These are phyloP conservation scores for Russula brevipes DNA, from an alignment of 768 basidiomycete species.

Conservation along the genomic window DNA sequence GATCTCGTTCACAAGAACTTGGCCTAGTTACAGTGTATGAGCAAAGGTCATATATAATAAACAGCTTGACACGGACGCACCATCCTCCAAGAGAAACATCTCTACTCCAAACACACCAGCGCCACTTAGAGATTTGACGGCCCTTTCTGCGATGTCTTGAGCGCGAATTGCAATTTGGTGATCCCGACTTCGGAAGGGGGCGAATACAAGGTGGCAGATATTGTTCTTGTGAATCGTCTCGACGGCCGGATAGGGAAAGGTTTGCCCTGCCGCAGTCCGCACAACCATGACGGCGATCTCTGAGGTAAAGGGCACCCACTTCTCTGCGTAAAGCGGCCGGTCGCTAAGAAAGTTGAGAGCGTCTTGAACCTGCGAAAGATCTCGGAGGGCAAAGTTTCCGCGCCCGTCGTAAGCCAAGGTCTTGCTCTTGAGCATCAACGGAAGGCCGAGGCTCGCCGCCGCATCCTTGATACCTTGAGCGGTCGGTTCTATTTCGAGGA, in stretches of 20 bases:
- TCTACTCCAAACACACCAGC: constrained; percentile 98
- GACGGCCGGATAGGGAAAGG: constrained; percentile 82
- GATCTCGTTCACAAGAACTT: constrained; percentile 89
- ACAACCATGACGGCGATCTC: constrained; percentile 99
- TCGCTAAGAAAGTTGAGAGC: constrained; percentile 56
- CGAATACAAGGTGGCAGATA: constrained; percentile 89
- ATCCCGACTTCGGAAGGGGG: constrained; percentile 67
- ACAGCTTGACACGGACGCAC: constrained; percentile 39
- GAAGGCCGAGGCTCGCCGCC: constrained; percentile 61
- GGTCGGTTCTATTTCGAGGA: constrained; percentile 52
- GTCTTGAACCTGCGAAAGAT: constrained; percentile 47
- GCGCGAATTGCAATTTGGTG: constrained; percentile 54
- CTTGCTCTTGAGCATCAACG: constrained; percentile 92
- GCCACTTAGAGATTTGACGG: constrained; percentile 72
- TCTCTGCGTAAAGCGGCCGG: constrained; percentile 86
- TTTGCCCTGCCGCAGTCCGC: constrained; percentile 52
- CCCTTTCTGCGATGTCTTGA: constrained; percentile 66
- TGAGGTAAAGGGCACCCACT: constrained; percentile 81
- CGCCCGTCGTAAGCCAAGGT: constrained; percentile 94
- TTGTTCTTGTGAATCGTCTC: constrained; percentile 94
- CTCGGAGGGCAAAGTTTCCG: constrained; percentile 78
- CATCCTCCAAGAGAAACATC: constrained; percentile 90
- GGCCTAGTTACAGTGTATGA: constrained; percentile 40
- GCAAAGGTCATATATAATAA: neutral
- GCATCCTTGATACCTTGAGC: constrained; percentile 49